Evolutionary conservation across 768 basidiomycete genomes (phyloP).

Genomic region (Podaxis rugospora): DNA sequence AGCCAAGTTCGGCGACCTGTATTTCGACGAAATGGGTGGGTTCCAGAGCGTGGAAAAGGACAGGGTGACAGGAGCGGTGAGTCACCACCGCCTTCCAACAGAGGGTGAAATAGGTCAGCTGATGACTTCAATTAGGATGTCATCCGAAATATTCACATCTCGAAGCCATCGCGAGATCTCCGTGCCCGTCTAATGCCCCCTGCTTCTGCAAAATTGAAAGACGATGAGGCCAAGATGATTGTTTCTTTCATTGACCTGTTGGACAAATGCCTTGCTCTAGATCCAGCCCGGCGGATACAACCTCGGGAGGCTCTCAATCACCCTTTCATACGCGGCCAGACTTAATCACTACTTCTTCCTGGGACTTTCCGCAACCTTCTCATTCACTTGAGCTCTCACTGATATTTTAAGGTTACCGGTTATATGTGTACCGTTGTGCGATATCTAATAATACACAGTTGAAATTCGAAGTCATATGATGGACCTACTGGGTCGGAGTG

Average conservation of each 20-base stretch:
- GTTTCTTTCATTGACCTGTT: conserved; percentile 82
- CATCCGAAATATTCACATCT: conserved; percentile 74
- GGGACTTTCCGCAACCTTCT: background rate
- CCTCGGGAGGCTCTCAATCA: conserved; percentile 88
- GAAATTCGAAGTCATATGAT: background rate
- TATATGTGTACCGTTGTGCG: background rate
- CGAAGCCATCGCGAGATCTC: conserved; percentile 80
- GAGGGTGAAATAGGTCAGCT: conserved; percentile 14
- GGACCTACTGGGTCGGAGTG: background rate
- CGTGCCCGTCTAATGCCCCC: conserved; percentile 79
- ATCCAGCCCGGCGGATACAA: conserved; percentile 81
- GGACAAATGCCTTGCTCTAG: conserved; percentile 86
- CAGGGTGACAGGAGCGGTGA: conserved; percentile 75
- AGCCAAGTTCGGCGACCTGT: conserved; percentile 85
- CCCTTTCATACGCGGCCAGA: conserved; percentile 65
- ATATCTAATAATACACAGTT: background rate
- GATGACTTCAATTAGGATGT: conserved; percentile 52
- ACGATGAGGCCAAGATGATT: conserved; percentile 83
- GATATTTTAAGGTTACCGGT: background rate
- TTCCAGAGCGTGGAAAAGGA: conserved; percentile 84
- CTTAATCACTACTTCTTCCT: background rate
- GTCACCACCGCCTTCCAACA: conserved; percentile 27
- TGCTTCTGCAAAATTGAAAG: conserved; percentile 72
- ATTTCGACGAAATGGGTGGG: conserved; percentile 90
- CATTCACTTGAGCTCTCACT: background rate